Conservation (phyloP, 2,329 filamentous ascomycete genomes). For the Botrytis deweyae region DNA sequence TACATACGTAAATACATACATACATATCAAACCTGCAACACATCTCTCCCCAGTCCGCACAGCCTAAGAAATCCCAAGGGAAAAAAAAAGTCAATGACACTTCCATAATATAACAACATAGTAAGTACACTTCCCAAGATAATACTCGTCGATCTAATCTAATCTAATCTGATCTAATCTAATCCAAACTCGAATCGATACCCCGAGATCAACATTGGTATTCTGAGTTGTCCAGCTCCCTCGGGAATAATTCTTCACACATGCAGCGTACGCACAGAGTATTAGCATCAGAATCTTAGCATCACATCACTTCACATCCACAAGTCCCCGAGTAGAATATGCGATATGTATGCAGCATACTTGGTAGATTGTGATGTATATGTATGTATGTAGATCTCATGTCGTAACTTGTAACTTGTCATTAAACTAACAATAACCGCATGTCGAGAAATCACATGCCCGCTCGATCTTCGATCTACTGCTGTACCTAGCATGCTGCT, state of each 20-base stretch:
- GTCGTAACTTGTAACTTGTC: not conserved
- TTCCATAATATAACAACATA: not conserved
- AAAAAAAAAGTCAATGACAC: not conserved
- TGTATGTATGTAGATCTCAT: not conserved
- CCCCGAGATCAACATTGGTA: too few relatives aligned
- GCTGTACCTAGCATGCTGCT: not conserved
- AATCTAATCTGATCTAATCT: not conserved
- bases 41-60: not conserved
- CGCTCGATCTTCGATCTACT: not conserved
- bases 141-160: not conserved
- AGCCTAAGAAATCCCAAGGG: too few relatives aligned
- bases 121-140: too few relatives aligned
- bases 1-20: not conserved
- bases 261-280: too few relatives aligned
- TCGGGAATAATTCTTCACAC: not conserved
- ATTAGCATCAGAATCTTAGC: too few relatives aligned
- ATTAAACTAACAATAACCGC: not conserved
- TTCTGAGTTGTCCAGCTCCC: not conserved
- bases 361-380: not conserved
- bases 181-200: too few relatives aligned
- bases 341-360: not conserved
- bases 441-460: not conserved
- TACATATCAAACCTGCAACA: too few relatives aligned
- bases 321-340: not conserved
- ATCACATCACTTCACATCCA: not conserved